Evolutionary conservation across 495 filamentous ascomycete species (phyloP), one percentile per base, ranked within the genome.

Genomic region (Terfezia claveryi): DNA sequence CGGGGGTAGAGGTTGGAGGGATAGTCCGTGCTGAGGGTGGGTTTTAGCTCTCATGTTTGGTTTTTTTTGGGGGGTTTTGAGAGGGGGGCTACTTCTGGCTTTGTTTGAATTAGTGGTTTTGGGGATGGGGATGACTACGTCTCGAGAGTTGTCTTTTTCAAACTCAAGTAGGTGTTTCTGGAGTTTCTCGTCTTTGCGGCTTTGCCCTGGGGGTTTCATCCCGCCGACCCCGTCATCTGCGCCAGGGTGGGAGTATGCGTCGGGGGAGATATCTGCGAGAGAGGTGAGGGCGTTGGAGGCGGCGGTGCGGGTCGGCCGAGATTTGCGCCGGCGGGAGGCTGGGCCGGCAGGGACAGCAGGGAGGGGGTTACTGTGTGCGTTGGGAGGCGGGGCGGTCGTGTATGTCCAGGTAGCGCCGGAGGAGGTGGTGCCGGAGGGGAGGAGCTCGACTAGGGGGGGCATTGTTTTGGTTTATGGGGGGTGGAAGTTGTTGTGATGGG

Each of bases 111-210:
- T 27, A 23, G 56, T 57, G 17, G 54, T 60, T 51, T 59, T 59
- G 0, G 62, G 62, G 2, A 64, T 54, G 1, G 62, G 60, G 27
- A 64, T 64, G n/a, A 54, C 49, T 8, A 59, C 55, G 23, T 65
- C 63, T 11, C 63, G 56, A 23, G 61, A 64, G 54, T 65, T 65
- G 41, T 65, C 63, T 32, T 56, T 55, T 49, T 65, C 63, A n/a
- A 65, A 57, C 38, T 65, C 63, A 10, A 64, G 49, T 20, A 65
- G 62, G 12, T 62, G 59, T 36, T 53, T 62, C 38, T 65, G 64
- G 46, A 65, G 41, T 4, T 46, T 46, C 14, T 46, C 41, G 17
- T 46, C 41, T 8, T 46, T 46, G 3, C 41, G 41, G 14, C 14
- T 46, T 20, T 14, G 17, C 41, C 41, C 12, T 14, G 41, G 12